Evolutionary conservation across 306 rosid genomes (phyloP).

Genomic region (Crataegus laevigata): DNA sequence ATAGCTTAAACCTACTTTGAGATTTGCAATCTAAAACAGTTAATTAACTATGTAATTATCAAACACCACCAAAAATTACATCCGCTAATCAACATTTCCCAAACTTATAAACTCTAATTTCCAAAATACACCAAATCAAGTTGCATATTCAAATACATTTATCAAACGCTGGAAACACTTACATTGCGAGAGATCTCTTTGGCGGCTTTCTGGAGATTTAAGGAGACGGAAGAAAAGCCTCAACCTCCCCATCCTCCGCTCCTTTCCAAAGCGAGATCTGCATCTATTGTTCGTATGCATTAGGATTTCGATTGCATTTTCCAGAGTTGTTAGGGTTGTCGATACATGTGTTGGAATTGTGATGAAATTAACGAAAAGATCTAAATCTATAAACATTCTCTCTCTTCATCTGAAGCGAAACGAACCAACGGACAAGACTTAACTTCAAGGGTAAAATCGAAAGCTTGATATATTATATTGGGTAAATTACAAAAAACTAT

Average conservation of each 20-base stretch:
- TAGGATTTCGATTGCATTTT: too few relatives aligned
- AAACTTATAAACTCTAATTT: constrained; percentile 6
- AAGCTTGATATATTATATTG: too few relatives aligned
- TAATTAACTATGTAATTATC: not conserved
- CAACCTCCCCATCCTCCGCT: constrained; percentile 76
- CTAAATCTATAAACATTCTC: too few relatives aligned
- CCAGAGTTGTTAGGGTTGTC: too few relatives aligned
- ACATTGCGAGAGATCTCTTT: constrained; percentile 95
- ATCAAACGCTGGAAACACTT: constrained; percentile 6
- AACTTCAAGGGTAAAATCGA: too few relatives aligned
- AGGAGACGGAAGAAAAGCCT: constrained; percentile 69
- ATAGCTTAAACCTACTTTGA: not conserved
- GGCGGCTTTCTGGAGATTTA: constrained; percentile 88
- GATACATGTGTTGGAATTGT: too few relatives aligned
- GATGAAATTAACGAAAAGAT: too few relatives aligned
- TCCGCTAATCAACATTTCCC: constrained; percentile 1
- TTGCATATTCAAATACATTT: not conserved
- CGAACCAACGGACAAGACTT: too few relatives aligned
- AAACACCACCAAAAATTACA: not conserved
- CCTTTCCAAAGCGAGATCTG: too few relatives aligned
- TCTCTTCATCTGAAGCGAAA: too few relatives aligned
- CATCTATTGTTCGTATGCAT: too few relatives aligned
- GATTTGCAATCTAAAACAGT: not conserved
- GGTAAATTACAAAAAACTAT: too few relatives aligned
- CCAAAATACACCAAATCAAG: not conserved